Percentiles rank a stretch among this genome's conserved stretches.
phyloP scores from a whole-genome alignment of 2,329 filamentous ascomycete genomes.

The Sclerotinia borealis region DNA sequence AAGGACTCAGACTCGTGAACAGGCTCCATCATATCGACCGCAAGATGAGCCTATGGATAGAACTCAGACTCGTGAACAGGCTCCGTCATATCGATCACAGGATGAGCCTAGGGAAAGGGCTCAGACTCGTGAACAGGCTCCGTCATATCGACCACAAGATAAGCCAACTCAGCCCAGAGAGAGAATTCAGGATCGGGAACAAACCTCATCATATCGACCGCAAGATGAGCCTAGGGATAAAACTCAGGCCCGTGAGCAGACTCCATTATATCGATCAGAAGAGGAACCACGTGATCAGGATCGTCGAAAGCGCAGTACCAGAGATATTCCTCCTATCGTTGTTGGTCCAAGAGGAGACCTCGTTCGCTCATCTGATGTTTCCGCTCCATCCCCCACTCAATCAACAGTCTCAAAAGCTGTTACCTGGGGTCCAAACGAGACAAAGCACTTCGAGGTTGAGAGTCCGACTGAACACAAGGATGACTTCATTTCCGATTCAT shows the following conservation, averaged over 20 bases:
- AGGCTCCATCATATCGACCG: neutral
- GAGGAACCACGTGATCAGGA: neutral
- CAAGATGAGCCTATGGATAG: neutral
- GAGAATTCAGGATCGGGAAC: neutral
- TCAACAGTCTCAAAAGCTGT: constrained; percentile 49
- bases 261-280: neutral
- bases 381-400: constrained; percentile 33
- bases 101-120: neutral
- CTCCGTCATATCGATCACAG: neutral
- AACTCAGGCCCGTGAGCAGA: neutral
- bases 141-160: neutral
- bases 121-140: neutral
- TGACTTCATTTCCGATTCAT: constrained; percentile 24
- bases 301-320: constrained; percentile 20
- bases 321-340: constrained; percentile 33
- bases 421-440: constrained; percentile 60
- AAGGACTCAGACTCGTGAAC: neutral
- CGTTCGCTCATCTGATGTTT: constrained; percentile 20
- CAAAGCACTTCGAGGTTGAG: constrained; percentile 56
- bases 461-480: constrained; percentile 43
- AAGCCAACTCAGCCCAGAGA: neutral
- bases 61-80: neutral
- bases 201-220: neutral
- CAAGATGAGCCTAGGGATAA: neutral
- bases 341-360: constrained; percentile 40